Percentiles rank a stretch among this genome's conserved stretches.
These are phyloP conservation scores for Botrytis tulipae DNA, from an alignment of 2,329 filamentous ascomycete species.

Conservation along the genomic window DNA sequence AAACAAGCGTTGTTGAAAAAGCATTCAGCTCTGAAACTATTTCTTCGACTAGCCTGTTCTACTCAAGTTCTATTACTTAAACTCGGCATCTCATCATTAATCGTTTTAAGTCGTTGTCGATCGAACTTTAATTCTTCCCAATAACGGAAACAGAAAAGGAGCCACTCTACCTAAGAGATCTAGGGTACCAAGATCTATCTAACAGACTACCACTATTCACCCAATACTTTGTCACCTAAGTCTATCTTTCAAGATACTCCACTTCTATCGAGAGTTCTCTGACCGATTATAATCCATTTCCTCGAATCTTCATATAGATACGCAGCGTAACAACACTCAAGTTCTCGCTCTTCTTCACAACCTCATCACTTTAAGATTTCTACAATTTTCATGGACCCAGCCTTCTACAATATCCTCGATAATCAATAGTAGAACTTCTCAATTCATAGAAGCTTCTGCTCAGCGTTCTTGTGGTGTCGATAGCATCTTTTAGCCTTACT, in stretches of 20 bases:
- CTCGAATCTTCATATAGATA: constrained; percentile 15
- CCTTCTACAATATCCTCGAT: constrained; percentile 5
- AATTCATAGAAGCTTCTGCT: background rate
- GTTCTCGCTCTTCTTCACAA: background rate
- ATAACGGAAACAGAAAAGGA: constrained; percentile 1
- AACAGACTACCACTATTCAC: constrained; percentile 12
- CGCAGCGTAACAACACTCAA: background rate
- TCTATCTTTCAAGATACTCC: constrained; percentile 12
- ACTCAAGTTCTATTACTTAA: constrained; percentile 14
- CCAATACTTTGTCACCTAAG: constrained; percentile 11
- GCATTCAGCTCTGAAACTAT: constrained; percentile 18
- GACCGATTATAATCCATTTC: constrained; percentile 4
- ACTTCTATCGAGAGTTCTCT: background rate
- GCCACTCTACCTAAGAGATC: constrained; percentile 1
- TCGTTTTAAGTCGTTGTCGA: constrained; percentile 11
- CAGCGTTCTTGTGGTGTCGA: background rate
- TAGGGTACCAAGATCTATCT: constrained; percentile 11
- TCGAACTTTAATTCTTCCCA: constrained; percentile 10
- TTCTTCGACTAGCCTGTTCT: constrained; percentile 16
- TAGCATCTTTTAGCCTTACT: constrained; percentile 6
- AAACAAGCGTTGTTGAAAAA: constrained; percentile 11
- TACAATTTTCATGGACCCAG: constrained; percentile 25
- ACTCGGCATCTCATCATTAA: constrained; percentile 17
- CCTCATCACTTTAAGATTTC: background rate
- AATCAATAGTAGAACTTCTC: constrained; percentile 12